Evolutionary conservation across 106 monocot genomes (phyloP).

Genomic region (Allium sativum): DNA sequence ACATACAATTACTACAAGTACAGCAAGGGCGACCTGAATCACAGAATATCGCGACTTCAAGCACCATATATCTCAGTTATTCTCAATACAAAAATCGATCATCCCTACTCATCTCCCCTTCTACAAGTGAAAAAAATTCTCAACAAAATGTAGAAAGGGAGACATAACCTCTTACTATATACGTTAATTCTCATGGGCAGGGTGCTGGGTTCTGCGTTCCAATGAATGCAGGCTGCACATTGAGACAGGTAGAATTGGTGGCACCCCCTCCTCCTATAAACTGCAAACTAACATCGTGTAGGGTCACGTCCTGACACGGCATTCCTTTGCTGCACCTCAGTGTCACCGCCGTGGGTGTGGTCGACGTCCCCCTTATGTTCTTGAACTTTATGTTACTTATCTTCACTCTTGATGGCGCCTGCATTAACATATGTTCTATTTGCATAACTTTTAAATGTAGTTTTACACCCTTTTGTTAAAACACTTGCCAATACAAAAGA

Average conservation of each 20-base stretch:
- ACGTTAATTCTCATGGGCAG: background rate
- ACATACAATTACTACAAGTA: too few relatives aligned
- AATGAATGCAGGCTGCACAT: conserved; percentile 14
- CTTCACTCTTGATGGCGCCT: conserved; percentile 46
- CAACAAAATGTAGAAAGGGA: too few relatives aligned
- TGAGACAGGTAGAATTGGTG: conserved; percentile 16
- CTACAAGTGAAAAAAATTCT: too few relatives aligned
- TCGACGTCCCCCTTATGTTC: conserved; percentile 46
- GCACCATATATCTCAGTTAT: too few relatives aligned
- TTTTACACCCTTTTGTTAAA: too few relatives aligned
- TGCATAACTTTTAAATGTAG: too few relatives aligned
- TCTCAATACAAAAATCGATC: too few relatives aligned
- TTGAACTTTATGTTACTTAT: conserved; percentile 46
- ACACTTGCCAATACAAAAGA: too few relatives aligned
- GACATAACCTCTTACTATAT: too few relatives aligned
- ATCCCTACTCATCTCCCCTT: too few relatives aligned
- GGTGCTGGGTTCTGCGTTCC: conserved; percentile 20
- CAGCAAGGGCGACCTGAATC: too few relatives aligned
- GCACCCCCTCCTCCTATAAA: conserved; percentile 2
- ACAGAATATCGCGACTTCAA: too few relatives aligned
- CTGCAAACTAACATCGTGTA: conserved; percentile 26
- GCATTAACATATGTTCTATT: background rate
- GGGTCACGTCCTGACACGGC: conserved; percentile 40
- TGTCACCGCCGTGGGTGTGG: conserved; percentile 29
- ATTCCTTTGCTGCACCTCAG: conserved; percentile 40